Evolutionary conservation across 495 filamentous ascomycete species (phyloP).

Genomic region (Neurospora sp.): DNA sequence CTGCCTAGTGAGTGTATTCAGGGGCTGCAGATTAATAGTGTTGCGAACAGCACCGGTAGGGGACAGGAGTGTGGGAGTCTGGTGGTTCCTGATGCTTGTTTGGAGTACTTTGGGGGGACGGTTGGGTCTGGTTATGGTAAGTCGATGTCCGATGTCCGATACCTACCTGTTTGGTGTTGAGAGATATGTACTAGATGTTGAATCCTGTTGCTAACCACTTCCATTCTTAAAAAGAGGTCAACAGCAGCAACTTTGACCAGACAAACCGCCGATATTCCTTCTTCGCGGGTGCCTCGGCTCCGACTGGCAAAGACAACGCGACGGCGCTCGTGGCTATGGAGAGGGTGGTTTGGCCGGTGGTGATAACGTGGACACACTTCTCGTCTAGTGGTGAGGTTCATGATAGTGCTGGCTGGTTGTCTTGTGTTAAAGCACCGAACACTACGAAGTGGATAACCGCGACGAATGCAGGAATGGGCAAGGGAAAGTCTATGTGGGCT

Average conservation of each 20-base stretch:
- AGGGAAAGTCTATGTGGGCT: background rate
- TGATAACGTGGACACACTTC: conserved; percentile 17
- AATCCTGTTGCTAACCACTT: too few relatives aligned
- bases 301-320: conserved; percentile 1
- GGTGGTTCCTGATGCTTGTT: conserved; percentile 6
- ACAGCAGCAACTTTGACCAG: background rate
- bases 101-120: background rate
- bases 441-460: background rate
- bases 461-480: background rate
- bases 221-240: too few relatives aligned
- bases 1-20: conserved; percentile 9
- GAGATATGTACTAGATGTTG: background rate
- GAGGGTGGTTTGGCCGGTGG: conserved; percentile 11
- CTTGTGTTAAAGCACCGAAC: conserved; percentile 5
- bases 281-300: conserved; percentile 2
- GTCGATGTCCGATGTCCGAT: background rate
- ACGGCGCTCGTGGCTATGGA: conserved; percentile 2
- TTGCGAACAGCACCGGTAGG: background rate
- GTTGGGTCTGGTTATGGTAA: conserved; percentile 8
- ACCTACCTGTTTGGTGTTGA: background rate
- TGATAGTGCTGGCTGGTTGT: conserved; percentile 11
- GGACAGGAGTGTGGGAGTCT: conserved; percentile 7
- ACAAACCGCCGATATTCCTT: conserved; percentile 5
- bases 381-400: conserved; percentile 2
- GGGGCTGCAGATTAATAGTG: conserved; percentile 8